Conservation (phyloP, 2,329 filamentous ascomycete species). For the Ilyonectria mors-panacis region DNA sequence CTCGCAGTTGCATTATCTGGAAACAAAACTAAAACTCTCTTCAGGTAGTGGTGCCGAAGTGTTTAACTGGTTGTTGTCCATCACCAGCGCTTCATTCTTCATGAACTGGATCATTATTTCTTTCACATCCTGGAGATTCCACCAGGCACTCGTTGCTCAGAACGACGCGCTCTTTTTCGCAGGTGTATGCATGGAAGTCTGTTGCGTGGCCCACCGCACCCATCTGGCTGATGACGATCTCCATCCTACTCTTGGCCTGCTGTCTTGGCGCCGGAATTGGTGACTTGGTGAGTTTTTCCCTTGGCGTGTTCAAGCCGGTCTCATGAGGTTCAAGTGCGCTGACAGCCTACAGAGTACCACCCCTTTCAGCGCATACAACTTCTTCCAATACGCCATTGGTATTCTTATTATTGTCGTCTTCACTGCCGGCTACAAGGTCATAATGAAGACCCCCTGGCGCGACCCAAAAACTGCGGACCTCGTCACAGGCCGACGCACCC, state of each 20-base stretch:
- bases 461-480: conserved; percentile 38
- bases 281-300: conserved; percentile 19
- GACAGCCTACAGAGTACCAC: conserved; percentile 13
- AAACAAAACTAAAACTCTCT: background rate
- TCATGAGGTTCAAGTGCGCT: background rate
- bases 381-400: conserved; percentile 39
- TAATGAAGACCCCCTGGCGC: conserved; percentile 37
- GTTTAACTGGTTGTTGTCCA: conserved; percentile 38
- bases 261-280: conserved; percentile 27
- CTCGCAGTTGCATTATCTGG: no score
- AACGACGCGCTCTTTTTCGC: conserved; percentile 34
- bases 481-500: conserved; percentile 31
- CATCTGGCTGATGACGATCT: conserved; percentile 28
- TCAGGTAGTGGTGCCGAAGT: conserved; percentile 31
- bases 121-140: conserved; percentile 38
- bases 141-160: conserved; percentile 32
- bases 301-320: background rate
- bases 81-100: conserved; percentile 40
- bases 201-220: conserved; percentile 28
- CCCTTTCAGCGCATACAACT: conserved; percentile 36
- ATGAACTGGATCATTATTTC: conserved; percentile 39
- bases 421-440: conserved; percentile 38
- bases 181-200: conserved; percentile 36
- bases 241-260: conserved; percentile 28
- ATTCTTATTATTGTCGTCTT: conserved; percentile 39